These are phyloP conservation scores for Mallotus nudiflorus DNA, from an alignment of 345 rosid species.

Conservation along the genomic window DNA sequence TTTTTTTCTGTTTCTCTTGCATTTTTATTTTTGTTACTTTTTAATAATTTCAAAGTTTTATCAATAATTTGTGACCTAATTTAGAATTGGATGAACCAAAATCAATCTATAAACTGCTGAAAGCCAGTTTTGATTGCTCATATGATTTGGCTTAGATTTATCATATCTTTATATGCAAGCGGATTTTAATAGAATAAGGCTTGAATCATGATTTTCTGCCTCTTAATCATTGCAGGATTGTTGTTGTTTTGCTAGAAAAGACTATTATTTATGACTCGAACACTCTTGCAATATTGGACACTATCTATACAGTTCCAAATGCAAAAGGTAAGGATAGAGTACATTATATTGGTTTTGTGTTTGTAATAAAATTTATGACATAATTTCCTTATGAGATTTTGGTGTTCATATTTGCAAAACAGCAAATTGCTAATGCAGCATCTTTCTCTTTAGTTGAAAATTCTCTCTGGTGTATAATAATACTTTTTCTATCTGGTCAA, in stretches of 20 bases:
- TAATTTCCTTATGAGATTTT: background rate
- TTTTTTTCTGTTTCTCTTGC: no score
- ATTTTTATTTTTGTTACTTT: no score
- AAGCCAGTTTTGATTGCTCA: no score
- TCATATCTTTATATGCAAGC: no score
- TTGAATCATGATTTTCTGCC: background rate
- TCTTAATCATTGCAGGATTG: slow-evolving; percentile 53
- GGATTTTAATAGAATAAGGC: background rate
- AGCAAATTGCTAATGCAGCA: background rate
- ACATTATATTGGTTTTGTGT: background rate
- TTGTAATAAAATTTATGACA: background rate
- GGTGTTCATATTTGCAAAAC: background rate
- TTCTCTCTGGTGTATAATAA: no score
- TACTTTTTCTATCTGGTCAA: no score
- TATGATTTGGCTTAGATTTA: background rate
- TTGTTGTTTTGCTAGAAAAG: slow-evolving; percentile 83
- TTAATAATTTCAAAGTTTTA: no score
- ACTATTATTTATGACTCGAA: slow-evolving; percentile 73
- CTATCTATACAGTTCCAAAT: slow-evolving; percentile 78
- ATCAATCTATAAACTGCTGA: background rate
- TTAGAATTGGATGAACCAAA: background rate
- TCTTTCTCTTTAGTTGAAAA: no score
- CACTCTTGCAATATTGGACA: slow-evolving; percentile 66
- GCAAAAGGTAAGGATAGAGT: slow-evolving; percentile 54
- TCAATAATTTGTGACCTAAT: no score